Base-by-base conservation (phyloP, 2,329 filamentous ascomycete genomes). In the Aspergillus sp. region DNA sequence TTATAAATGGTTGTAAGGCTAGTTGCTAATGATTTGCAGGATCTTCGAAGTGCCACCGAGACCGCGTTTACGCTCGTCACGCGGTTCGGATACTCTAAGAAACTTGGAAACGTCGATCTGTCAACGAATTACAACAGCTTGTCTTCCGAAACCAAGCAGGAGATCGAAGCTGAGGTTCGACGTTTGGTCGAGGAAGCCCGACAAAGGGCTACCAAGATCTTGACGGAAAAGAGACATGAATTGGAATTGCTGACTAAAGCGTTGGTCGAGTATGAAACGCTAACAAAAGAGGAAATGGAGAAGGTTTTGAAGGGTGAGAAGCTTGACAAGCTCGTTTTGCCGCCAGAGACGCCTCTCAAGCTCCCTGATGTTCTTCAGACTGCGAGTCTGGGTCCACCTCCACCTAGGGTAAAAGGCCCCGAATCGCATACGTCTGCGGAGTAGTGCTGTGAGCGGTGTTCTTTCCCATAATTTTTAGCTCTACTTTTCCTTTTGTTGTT, bases 191-290 rank as follows among this genome's bases (percentile, higher is more conserved):
- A 92, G 67, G 93, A 95, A 69, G 90, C 89, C 15, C 89, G 91
- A 60, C 80, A 85, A 55, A 89, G 92, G 37, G 91, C 93, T 1
- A 80, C 77, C 43, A 83, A 84, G 47, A 81, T 98, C 4, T 77
- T 99, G 47, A 85, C 83, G 1, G 84, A 86, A 37, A 91, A 90
- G 73, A 86, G 92, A 56, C 88, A 89, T 58, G 93, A 96, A 74
- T 83, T 99, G 7, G 93, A 99, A 67, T 80, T 91, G 11, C 80
- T 99, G 9, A 93, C 95, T 27, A 87, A 93, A 69, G 95, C 93
- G 6, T 82, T 99, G 9, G 86, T 99, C 35, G 88, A 97, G 75
- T 98, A 97, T 74, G 95, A 99, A 80, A 97, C 92, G 0, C 79
- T 99, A 52, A 89, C 90, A 73, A 90, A 89, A 74, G 87, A 89